Base-by-base conservation (phyloP, 139 green algal genomes). In the Chlamydomonas sp. region DNA sequence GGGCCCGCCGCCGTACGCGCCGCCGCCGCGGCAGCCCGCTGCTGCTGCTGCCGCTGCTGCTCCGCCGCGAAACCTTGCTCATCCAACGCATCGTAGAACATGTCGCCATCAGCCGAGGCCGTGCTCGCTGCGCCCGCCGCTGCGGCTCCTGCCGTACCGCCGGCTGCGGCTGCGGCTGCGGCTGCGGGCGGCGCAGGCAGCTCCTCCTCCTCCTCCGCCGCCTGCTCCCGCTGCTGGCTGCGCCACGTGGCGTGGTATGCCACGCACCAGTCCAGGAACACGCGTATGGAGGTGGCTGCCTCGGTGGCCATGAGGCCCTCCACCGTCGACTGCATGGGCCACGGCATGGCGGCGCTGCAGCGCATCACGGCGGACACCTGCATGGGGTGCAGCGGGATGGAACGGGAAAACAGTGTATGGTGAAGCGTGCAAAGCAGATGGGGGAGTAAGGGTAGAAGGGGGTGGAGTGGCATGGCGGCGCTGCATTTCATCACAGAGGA, bases 251-350 rank as follows among this genome's bases (percentile, higher is more conserved):
- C 5, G 58, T 79, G 79, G 69, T 79, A 85, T 12, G 76, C 68
- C 60, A 15, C 18, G 59, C 61, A 73, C 4, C 20, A 85, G 14
- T 74, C 58, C 2, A 80, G 62, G 78, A 85, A 84, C 20, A 60
- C 81, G 68, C 14, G 14, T 18, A 90, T 78, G 57, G 85, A 85
- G 20, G 61, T 10, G 6, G 49, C 6, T 0, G 77, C 85, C 78
- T 90, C 85, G 0, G 69, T 71, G 66, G 61, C 77, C 85, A 90
- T 90, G 4, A 78, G 31, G n/a, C 58, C 78, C 77, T 90, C 85
- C 59, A 90, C 85, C 6, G 78, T 85, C 6, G 67, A n/a, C 5
- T 90, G 68, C 5, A 90, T n/a, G 12, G 85, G 85, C 85, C 85
- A 90, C 59, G 85, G 67, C 85, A 90, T 74, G 2, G 66, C 78